Evolutionary conservation across 768 basidiomycete genomes (phyloP), one percentile per base, ranked within the genome.

Genomic region (Chalciporus piperatus): DNA sequence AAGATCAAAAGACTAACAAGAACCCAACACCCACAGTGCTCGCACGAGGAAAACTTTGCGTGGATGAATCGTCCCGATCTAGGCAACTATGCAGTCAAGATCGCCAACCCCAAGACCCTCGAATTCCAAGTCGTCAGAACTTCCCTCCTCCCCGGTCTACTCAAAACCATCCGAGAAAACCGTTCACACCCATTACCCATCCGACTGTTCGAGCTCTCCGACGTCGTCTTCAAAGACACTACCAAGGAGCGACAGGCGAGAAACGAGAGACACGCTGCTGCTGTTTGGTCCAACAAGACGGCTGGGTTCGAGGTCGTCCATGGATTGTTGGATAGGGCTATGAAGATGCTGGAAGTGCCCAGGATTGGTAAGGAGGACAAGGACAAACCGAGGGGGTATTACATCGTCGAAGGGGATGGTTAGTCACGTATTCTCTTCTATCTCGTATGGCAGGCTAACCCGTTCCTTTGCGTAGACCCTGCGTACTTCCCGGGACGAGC

Each of bases 121-220:
- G 97, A 98, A 69, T 98, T 97, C 73, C 97, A 99, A 72, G 89
- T 98, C 51, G 93, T 98, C 40, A 89, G 97, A 56, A 98, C 97
- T 2, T 92, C 95, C 23, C 84, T 99, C 48, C 75, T 99, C 7
- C 95, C 96, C 13, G 97, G 97, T 45, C 83, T 99, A 41, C 83
- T 99, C 60, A 99, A 99, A 74, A 97, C 95, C 16, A 77, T 97
- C 41, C 87, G 97, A 60, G 97, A 99, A 74, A 99, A 99, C 74
- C 85, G 90, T 46, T 91, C 91, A 56, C 92, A 97, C 58, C 68
- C 96, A 1, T 77, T 99, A 13, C 97, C 97, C 4, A 83, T 98
- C 68, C 89, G 85, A 55, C 82, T 98, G 51, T 99, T 98, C 66
- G 97, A 99, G 71, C 81, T 89, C 2, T 87, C 92, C 6, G 97